Conservation (phyloP, 1,284 basidiomycete species). For the Cutaneotrichosporon spelunceum region DNA sequence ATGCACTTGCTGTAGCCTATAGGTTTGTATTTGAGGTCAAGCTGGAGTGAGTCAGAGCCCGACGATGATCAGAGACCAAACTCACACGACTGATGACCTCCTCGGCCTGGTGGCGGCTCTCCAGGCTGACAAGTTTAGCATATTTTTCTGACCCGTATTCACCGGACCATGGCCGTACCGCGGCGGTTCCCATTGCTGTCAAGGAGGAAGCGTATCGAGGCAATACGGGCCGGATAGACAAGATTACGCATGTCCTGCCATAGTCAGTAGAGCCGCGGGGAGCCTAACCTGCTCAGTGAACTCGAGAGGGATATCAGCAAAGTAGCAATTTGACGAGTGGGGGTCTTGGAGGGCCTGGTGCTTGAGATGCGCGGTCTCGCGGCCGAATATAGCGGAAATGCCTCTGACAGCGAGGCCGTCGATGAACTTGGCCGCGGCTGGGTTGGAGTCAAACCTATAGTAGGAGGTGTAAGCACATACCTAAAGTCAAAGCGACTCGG, state of each 20-base stretch:
- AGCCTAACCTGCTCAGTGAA: conserved; percentile 31
- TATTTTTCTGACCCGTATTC: not conserved
- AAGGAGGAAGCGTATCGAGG: conserved; percentile 34
- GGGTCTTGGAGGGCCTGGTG: conserved; percentile 41
- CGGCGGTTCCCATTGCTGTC: conserved; percentile 35
- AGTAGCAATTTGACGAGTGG: conserved; percentile 42
- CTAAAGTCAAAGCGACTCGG: not conserved
- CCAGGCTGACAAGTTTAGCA: conserved; percentile 7
- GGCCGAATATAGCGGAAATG: conserved; percentile 33
- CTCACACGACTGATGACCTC: conserved; percentile 35
- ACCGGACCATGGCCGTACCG: conserved; percentile 41
- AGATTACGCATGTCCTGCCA: conserved; percentile 31
- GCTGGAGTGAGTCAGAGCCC: conserved; percentile 20
- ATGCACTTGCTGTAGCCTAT: conserved; percentile 30
- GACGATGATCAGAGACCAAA: not conserved
- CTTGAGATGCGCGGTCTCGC: conserved; percentile 43
- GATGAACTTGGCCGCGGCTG: conserved; percentile 33
- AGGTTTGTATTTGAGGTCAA: conserved; percentile 29
- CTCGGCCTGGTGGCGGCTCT: conserved; percentile 40
- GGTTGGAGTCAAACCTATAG: conserved; percentile 32
- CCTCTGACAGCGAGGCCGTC: conserved; percentile 17
- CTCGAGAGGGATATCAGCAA: conserved; percentile 36
- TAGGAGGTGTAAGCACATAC: conserved; percentile 8
- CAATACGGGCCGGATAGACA: conserved; percentile 31
- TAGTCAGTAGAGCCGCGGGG: conserved; percentile 7